phyloP scores from a whole-genome alignment of 768 basidiomycete genomes.

The Boletus sensibilis region DNA sequence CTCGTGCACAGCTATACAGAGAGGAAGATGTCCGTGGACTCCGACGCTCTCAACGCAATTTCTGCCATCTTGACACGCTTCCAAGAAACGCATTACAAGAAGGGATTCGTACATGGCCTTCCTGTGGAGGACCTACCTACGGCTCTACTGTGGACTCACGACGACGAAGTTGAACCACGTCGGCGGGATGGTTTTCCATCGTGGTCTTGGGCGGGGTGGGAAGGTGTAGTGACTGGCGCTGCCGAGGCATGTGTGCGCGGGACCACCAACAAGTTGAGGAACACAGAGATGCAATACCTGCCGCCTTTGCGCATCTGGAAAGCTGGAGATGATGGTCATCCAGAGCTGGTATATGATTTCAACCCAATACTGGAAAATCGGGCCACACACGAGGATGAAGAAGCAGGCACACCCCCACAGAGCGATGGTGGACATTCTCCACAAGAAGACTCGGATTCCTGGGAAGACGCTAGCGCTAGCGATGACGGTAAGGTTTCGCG shows the following conservation, averaged over 20 bases:
- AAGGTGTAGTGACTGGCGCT: background rate
- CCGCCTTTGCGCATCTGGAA: background rate
- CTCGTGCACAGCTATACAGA: background rate
- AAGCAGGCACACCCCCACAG: background rate
- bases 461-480: background rate
- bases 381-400: background rate
- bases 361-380: background rate
- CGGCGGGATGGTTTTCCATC: constrained; percentile 1
- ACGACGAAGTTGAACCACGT: background rate
- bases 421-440: background rate
- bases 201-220: constrained; percentile 7
- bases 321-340: background rate
- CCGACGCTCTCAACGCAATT: background rate
- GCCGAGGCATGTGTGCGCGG: background rate
- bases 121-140: constrained; percentile 1
- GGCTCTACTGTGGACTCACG: background rate
- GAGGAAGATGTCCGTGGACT: background rate
- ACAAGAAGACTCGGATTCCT: constrained; percentile 1
- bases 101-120: background rate
- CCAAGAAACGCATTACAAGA: background rate
- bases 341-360: background rate
- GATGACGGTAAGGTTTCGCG: background rate
- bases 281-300: background rate
- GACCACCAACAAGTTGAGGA: background rate
- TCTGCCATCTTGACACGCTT: background rate